Base-by-base conservation (phyloP, 768 basidiomycete species). In the Coprinellus micaceus region DNA sequence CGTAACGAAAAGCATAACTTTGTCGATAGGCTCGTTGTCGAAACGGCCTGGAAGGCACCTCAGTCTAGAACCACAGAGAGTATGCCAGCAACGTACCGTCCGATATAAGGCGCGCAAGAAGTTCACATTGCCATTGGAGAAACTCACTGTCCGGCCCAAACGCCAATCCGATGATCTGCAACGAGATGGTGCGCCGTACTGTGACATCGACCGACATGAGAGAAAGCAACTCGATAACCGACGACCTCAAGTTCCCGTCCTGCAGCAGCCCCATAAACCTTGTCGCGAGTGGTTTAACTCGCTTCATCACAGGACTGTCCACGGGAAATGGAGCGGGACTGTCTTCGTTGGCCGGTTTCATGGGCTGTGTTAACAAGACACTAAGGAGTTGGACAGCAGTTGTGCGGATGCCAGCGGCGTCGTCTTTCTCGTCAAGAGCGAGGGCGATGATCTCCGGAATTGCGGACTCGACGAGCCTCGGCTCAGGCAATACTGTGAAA, bases 391-490 rank as follows among this genome's bases (percentile, higher is more conserved):
- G 29, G 2, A 51, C 36, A 13, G 49, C 19, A 7, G 33, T 37
- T 37, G 33, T 13, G 1, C 49, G 15, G 17, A 51, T 51, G 3
- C 21, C 49, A 37, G 30, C 49, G 29, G 22, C 17, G 19, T 51
- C 49, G 13, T 51, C 49, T 30, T 51, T 51, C 12, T 51, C 49
- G 30, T 51, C 49, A 19, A 51, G n/a, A 3, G 33, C 49, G 30
- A 51, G 15, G 4, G 19, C 30, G 7, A 33, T 36, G 49, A 51
- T 51, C 22, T 51, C 49, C 3, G 33, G 30, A 36, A 51, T 51
- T 7, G 49, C 30, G 15, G 33, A 37, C 30, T 51, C 49, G 10
- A 51, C 36, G 6, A 51, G 29, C 11, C n/a, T 7, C 5, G 49
- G 49, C 24, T 37, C 10, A 7, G 28, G 6, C 1, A 4, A 19